phyloP scores from a whole-genome alignment of 2,329 filamentous ascomycete genomes.

The Aspergillus intermedius region DNA sequence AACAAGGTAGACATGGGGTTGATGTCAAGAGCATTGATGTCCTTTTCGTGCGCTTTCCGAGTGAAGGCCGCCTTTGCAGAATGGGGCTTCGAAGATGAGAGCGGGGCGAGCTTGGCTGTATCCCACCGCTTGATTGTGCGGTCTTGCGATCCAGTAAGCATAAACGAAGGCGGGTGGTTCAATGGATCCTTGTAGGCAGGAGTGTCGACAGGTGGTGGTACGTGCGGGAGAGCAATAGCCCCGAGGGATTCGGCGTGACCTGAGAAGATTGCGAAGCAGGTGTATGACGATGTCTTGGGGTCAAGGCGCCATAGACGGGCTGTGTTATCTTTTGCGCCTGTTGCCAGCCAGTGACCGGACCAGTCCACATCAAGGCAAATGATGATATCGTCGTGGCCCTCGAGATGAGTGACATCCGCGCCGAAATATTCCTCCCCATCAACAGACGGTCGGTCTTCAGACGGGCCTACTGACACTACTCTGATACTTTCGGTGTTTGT shows the following conservation, averaged over 20 bases:
- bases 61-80: slow-evolving; percentile 64
- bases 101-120: slow-evolving; percentile 55
- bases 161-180: slow-evolving; percentile 70
- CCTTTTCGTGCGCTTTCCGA: slow-evolving; percentile 94
- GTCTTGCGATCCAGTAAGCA: slow-evolving; percentile 91
- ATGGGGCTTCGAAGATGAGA: slow-evolving; percentile 32
- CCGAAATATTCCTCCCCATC: slow-evolving; percentile 63
- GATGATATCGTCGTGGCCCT: slow-evolving; percentile 91
- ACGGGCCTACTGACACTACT: slow-evolving; percentile 62
- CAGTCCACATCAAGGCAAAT: slow-evolving; percentile 92
- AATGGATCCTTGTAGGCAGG: slow-evolving; percentile 67
- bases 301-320: slow-evolving; percentile 87
- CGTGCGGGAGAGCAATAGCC: slow-evolving; percentile 75
- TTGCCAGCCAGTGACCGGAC: slow-evolving; percentile 95
- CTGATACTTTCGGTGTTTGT: slow-evolving; percentile 93
- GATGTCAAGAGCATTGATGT: slow-evolving; percentile 91
- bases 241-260: slow-evolving; percentile 93
- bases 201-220: slow-evolving; percentile 60
- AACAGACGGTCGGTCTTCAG: slow-evolving; percentile 26
- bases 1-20: slow-evolving; percentile 71
- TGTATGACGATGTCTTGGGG: slow-evolving; percentile 63
- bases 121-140: slow-evolving; percentile 95
- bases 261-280: slow-evolving; percentile 74
- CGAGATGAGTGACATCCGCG: slow-evolving; percentile 76
- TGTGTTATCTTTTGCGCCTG: slow-evolving; percentile 93